Conservation (phyloP, 371 early-diverging fungal species). For the Mycotypha africana region DNA sequence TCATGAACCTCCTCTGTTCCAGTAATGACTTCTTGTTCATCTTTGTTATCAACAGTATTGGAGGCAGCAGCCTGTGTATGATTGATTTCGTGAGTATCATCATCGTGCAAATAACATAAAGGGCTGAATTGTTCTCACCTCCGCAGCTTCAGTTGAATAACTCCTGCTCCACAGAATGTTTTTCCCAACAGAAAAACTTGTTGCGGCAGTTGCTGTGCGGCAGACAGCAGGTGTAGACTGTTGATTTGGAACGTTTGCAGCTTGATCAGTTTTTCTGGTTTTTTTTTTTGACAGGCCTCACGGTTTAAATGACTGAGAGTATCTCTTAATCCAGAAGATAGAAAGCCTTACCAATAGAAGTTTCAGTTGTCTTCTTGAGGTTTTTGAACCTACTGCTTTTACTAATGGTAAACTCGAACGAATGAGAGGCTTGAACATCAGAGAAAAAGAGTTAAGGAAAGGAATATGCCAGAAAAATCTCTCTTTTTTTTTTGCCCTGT, state of each 20-base stretch:
- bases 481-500: no score
- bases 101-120: no score
- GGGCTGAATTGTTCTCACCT: no score
- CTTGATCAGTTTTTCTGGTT: no score
- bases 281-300: slow-evolving; percentile 8
- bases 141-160: slow-evolving; percentile 9
- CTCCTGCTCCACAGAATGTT: neutral
- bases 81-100: no score
- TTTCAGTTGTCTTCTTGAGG: neutral
- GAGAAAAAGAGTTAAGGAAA: no score
- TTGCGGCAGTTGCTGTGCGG: slow-evolving; percentile 2
- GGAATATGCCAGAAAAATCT: no score
- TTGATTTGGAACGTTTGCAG: neutral
- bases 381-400: slow-evolving; percentile 9
- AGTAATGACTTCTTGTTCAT: slow-evolving; percentile 28
- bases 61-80: no score
- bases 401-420: slow-evolving; percentile 18
- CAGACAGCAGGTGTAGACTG: slow-evolving; percentile 6
- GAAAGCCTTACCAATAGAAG: slow-evolving; percentile 7
- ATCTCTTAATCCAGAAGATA: no score
- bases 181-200: slow-evolving; percentile 1
- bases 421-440: slow-evolving; percentile 21
- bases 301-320: neutral
- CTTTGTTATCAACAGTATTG: no score
- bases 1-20: slow-evolving; percentile 48